Percentiles rank a stretch among this genome's conserved stretches.
phyloP scores from a whole-genome alignment of 2,329 filamentous ascomycete genomes.

The Sphaerulina populicola region DNA sequence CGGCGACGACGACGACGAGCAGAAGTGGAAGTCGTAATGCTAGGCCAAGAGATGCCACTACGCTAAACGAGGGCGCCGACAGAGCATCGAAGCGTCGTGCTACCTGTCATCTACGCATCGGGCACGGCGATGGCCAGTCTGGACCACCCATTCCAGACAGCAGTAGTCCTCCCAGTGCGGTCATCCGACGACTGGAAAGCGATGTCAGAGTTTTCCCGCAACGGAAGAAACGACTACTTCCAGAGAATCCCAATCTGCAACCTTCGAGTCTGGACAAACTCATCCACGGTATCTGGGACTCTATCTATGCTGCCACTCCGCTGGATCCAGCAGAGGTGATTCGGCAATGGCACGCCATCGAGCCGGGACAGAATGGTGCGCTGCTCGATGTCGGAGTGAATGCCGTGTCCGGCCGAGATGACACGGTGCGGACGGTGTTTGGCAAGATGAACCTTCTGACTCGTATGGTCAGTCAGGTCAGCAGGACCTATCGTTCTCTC shows the following conservation, averaged over 20 bases:
- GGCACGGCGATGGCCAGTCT: slow-evolving; percentile 11
- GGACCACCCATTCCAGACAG: slow-evolving; percentile 1
- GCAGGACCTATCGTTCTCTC: slow-evolving; percentile 48
- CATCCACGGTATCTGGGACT: slow-evolving; percentile 45
- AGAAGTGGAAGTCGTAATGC: slow-evolving; percentile 2
- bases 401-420: slow-evolving; percentile 17
- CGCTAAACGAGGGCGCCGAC: slow-evolving; percentile 11
- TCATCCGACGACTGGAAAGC: slow-evolving; percentile 20
- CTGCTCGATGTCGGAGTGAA: slow-evolving; percentile 19
- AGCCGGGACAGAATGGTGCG: slow-evolving; percentile 25
- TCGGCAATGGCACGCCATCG: slow-evolving; percentile 31
- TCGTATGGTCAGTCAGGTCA: slow-evolving; percentile 43
- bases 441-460: slow-evolving; percentile 39
- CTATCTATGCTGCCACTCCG: slow-evolving; percentile 39
- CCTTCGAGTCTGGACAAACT: slow-evolving; percentile 44
- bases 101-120: slow-evolving; percentile 30
- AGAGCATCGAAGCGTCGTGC: slow-evolving; percentile 38
- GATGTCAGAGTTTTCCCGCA: slow-evolving; percentile 23
- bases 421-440: slow-evolving; percentile 29
- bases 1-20: no score
- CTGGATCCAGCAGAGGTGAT: slow-evolving; percentile 35
- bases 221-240: slow-evolving; percentile 25
- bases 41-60: slow-evolving; percentile 3
- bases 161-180: neutral
- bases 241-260: slow-evolving; percentile 37